A percentile compares a stretch with the other conserved stretches of the same genome.
Conservation (phyloP, 179 eudicot genomes). For the Spinacia oleracea region DNA sequence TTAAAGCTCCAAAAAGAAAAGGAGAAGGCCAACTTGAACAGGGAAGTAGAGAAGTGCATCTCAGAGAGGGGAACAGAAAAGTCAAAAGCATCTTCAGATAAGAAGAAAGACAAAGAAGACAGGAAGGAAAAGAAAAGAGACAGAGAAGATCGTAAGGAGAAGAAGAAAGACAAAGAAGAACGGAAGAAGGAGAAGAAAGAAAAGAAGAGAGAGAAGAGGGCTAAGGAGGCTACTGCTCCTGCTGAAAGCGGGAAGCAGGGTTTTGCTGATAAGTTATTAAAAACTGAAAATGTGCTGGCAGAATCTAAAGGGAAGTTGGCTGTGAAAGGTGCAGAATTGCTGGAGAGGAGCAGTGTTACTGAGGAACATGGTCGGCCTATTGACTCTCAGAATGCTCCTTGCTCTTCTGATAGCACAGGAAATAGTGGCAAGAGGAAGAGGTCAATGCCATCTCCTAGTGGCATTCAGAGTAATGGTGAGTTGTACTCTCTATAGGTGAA, state of each 20-base stretch:
- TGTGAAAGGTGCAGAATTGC: constrained; percentile 31
- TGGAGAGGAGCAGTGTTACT: constrained; percentile 57
- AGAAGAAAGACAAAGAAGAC: constrained; percentile 28
- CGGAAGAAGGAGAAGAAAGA: constrained; percentile 24
- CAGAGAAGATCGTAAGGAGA: constrained; percentile 18
- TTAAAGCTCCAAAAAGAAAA: constrained; percentile 74
- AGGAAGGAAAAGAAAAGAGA: constrained; percentile 25
- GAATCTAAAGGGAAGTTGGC: constrained; percentile 12
- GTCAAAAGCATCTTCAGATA: neutral
- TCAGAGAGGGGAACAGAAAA: constrained; percentile 16
- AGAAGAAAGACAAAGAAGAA: constrained; percentile 27
- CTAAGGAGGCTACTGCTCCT: neutral
- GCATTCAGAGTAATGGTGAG: constrained; percentile 42
- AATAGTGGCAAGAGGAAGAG: constrained; percentile 61
- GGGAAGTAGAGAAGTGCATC: constrained; percentile 12
- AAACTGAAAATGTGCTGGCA: constrained; percentile 4
- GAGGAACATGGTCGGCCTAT: constrained; percentile 59
- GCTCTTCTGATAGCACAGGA: constrained; percentile 63
- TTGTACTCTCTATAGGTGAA: too few species aligned
- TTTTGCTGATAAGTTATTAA: neutral
- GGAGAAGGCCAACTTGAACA: constrained; percentile 39
- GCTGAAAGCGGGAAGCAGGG: constrained; percentile 16
- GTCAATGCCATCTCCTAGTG: constrained; percentile 26
- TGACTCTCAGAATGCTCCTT: constrained; percentile 29
- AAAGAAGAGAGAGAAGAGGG: constrained; percentile 21